Evolutionary conservation across 176 grass and related monocot genomes (phyloP), one percentile per base, ranked within the genome.

Genomic region (Thinopyrum elongatum): DNA sequence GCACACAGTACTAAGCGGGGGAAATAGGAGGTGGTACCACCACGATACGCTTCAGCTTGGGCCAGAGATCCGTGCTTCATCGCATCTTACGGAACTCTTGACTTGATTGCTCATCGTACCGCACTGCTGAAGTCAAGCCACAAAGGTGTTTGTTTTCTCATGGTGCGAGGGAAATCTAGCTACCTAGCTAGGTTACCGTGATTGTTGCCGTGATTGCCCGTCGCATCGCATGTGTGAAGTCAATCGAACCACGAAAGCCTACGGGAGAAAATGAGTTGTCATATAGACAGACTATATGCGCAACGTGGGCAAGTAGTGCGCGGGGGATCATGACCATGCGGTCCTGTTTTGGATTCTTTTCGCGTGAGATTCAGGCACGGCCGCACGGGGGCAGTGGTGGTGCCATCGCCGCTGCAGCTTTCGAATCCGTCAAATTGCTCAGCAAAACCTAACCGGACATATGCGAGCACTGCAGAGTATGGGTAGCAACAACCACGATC

Each of bases 361-460:
- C 2, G 36, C 5, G 70, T 72, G 36, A 68, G 65, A 31, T 34
- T 17, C 65, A 10, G 65, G 30, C 65, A 34, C 53, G 6, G 19
- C 14, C 5, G 49, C 53, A 22, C 55, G 55, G 16, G 14, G 30
- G 16, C 10, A 34, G 65, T 26, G 35, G 61, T 22, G 30, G 28
- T 6, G 42, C 6, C 34, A 78, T 86, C n/a, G 15, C 55, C 17
- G 34, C 9, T 29, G 8, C n/a, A 27, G 29, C 66, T n/a, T 41
- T 59, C 66, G 69, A 79, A 80, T 71, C 65, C 33, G 3, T 42
- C 35, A 77, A 65, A 61, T 80, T 57, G 36, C 58, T n/a, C 63
- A 22, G 68, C 41, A 34, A 31, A 33, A 28, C 67, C 27, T 86
- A 80, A 80, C 85, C n/a, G 15, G 16, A 33, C n/a, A 75, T 29